Conservation (phyloP, 2,329 filamentous ascomycete genomes). For the Nigrospora osmanthi region DNA sequence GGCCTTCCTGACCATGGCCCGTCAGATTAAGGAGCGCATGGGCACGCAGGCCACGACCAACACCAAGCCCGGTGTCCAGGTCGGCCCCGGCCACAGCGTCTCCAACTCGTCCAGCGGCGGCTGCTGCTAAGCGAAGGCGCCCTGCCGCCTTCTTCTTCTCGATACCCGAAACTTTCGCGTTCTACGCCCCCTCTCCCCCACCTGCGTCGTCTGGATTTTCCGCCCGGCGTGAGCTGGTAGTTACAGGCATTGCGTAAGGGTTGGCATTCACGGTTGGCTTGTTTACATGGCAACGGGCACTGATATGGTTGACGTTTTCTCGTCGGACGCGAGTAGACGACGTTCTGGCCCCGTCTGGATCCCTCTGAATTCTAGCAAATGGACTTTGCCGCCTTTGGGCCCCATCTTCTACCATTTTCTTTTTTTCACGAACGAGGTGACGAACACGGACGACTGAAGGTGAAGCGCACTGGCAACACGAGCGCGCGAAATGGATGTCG, state of each 20-base stretch:
- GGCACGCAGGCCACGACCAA: constrained; percentile 91
- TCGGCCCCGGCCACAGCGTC: constrained; percentile 90
- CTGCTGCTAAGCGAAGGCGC: constrained; percentile 66
- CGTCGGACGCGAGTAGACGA: constrained; percentile 1
- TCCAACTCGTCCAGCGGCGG: constrained; percentile 77
- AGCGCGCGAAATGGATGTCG: too few species aligned
- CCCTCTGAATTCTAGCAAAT: constrained; percentile 6
- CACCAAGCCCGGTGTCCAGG: constrained; percentile 96
- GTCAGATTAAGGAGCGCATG: constrained; percentile 99
- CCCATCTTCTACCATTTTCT: neutral
- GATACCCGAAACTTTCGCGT: constrained; percentile 4
- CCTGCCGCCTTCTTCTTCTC: constrained; percentile 5
- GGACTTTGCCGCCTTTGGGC: constrained; percentile 2
- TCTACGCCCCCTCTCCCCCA: neutral
- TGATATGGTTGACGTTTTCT: constrained; percentile 2
- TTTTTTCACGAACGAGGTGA: too few species aligned
- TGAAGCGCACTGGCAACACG: too few species aligned
- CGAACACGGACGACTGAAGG: too few species aligned
- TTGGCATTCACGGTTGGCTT: constrained; percentile 1
- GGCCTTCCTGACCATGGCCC: constrained; percentile 98
- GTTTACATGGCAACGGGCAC: neutral
- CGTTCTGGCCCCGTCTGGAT: constrained; percentile 2
- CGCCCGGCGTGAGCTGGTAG: constrained; percentile 1
- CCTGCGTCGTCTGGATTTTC: constrained; percentile 1
- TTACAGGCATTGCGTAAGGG: constrained; percentile 1